Conservation (phyloP, 208 protist genomes). For the Herpetomonas tarakana region DNA sequence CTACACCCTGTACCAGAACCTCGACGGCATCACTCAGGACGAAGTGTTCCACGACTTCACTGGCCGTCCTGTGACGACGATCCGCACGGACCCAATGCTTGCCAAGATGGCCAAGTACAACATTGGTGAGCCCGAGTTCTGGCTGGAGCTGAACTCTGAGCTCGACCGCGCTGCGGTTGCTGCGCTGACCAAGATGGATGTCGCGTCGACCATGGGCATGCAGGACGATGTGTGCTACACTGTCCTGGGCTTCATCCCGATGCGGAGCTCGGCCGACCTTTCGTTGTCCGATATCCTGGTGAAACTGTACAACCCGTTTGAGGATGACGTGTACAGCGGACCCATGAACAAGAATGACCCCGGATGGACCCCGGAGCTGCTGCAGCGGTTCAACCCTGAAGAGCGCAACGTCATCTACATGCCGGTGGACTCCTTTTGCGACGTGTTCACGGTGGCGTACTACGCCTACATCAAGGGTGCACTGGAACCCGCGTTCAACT, state of each 20-base stretch:
- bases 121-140: slow-evolving; percentile 58
- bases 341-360: slow-evolving; percentile 60
- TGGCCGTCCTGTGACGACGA: slow-evolving; percentile 45
- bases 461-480: slow-evolving; percentile 18
- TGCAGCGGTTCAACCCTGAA: slow-evolving; percentile 28
- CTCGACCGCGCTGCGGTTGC: slow-evolving; percentile 37
- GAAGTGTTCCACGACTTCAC: slow-evolving; percentile 67
- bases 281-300: slow-evolving; percentile 52
- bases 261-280: slow-evolving; percentile 34
- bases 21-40: slow-evolving; percentile 41
- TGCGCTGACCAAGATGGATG: slow-evolving; percentile 40
- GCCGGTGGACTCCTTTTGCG: slow-evolving; percentile 43
- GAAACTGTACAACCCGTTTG: slow-evolving; percentile 74
- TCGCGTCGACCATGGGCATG: slow-evolving; percentile 43
- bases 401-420: slow-evolving; percentile 60
- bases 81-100: slow-evolving; percentile 37
- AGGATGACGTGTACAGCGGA: slow-evolving; percentile 47
- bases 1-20: slow-evolving; percentile 57
- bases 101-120: slow-evolving; percentile 39
- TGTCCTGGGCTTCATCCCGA: slow-evolving; percentile 47
- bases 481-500: slow-evolving; percentile 30
- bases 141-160: slow-evolving; percentile 38
- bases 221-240: slow-evolving; percentile 55
- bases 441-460: slow-evolving; percentile 17
- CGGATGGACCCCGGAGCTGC: slow-evolving; percentile 46